phyloP scores from a whole-genome alignment of 1,139 yeast species.

The Scheffersomyces parashehatae region DNA sequence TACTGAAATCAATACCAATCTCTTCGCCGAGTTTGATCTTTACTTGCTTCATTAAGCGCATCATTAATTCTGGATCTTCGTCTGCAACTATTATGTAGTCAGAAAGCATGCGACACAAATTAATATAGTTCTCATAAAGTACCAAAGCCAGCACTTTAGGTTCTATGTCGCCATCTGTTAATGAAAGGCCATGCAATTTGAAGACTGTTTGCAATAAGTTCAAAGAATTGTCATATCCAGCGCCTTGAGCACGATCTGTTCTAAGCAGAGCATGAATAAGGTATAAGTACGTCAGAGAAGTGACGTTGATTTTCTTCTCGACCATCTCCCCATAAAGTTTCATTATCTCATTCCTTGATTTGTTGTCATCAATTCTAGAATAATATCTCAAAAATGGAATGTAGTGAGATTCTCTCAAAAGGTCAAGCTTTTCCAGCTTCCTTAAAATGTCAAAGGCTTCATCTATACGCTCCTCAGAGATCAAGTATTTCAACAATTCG shows the following conservation, averaged over 20 bases:
- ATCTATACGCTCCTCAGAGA: constrained; percentile 15
- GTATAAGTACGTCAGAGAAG: constrained; percentile 39
- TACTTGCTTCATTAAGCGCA: constrained; percentile 31
- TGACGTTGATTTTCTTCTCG: constrained; percentile 26
- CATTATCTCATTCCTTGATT: constrained; percentile 28
- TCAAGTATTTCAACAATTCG: constrained; percentile 28
- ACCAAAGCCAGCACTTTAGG: constrained; percentile 11
- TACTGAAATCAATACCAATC: constrained; percentile 25
- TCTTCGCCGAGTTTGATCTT: constrained; percentile 20
- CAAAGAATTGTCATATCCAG: constrained; percentile 20
- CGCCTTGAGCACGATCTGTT: not conserved
- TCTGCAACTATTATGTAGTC: constrained; percentile 21
- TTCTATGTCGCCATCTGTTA: constrained; percentile 8
- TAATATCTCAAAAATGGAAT: constrained; percentile 31
- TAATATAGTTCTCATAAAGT: constrained; percentile 15
- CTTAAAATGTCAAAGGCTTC: constrained; percentile 19
- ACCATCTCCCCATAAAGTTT: constrained; percentile 44
- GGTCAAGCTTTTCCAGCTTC: constrained; percentile 13
- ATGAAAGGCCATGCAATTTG: constrained; percentile 31
- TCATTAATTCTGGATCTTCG: constrained; percentile 25
- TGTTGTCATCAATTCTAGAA: constrained; percentile 24
- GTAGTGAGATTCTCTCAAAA: constrained; percentile 26
- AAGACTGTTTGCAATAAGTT: constrained; percentile 34
- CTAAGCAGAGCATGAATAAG: constrained; percentile 42
- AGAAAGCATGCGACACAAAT: constrained; percentile 27